Conservation (phyloP, 1,284 basidiomycete species). For the Trichosporon ovoides region DNA sequence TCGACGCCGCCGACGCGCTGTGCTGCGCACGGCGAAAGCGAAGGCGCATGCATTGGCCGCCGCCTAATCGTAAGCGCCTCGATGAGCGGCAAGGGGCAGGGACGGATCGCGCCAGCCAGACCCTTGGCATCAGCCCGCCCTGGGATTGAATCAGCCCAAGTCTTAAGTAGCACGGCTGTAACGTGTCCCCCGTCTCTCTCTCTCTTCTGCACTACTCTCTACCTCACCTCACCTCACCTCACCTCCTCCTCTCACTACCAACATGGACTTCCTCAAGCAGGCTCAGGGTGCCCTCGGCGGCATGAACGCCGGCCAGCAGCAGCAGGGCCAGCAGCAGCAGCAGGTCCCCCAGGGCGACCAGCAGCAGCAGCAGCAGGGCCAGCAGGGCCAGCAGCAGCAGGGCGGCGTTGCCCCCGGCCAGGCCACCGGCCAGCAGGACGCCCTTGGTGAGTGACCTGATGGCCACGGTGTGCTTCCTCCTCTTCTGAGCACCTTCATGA, state of each 20-base stretch:
- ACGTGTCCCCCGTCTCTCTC: not conserved
- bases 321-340: slow-evolving; percentile 1
- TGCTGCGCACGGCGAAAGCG: no score
- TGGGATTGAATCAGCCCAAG: not conserved
- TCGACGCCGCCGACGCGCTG: no score
- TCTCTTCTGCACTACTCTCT: not conserved
- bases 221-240: no score
- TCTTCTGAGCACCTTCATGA: no score
- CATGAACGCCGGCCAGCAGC: not conserved
- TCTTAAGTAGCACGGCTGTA: not conserved
- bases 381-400: not conserved
- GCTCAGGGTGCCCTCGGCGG: slow-evolving; percentile 17
- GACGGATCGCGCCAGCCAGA: no score
- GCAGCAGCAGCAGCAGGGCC: slow-evolving; percentile 1
- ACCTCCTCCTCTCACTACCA: not conserved
- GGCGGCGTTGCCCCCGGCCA: slow-evolving; percentile 1
- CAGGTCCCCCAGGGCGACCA: not conserved
- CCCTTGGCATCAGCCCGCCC: not conserved
- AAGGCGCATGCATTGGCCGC: no score
- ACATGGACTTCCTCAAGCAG: slow-evolving; percentile 22
- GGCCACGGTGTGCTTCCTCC: not conserved
- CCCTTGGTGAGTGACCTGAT: slow-evolving; percentile 34
- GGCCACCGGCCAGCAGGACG: slow-evolving; percentile 40
- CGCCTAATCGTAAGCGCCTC: no score
- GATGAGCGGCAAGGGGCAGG: not conserved